These are phyloP conservation scores for Hamigera avellanea DNA, from an alignment of 495 filamentous ascomycete species.

Conservation along the genomic window DNA sequence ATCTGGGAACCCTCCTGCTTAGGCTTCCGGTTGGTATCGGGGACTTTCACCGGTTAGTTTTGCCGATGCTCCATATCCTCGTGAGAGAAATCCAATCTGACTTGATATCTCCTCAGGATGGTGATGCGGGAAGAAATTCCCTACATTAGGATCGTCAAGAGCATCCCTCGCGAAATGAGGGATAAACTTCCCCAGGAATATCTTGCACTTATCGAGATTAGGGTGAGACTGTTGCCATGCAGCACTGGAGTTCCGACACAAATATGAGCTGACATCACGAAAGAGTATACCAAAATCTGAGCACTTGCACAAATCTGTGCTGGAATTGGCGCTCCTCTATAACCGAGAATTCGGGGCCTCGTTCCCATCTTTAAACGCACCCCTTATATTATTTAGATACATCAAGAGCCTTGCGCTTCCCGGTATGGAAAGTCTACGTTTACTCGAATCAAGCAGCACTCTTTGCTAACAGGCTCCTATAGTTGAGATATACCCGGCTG, in stretches of 20 bases:
- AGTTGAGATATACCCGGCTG: slow-evolving; percentile 60
- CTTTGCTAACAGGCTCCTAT: slow-evolving; percentile 7
- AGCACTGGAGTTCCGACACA: neutral
- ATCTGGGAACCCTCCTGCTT: slow-evolving; percentile 52
- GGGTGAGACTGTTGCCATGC: slow-evolving; percentile 25
- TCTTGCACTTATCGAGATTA: slow-evolving; percentile 42
- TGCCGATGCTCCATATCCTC: too few relatives aligned
- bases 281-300: slow-evolving; percentile 35
- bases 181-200: slow-evolving; percentile 51
- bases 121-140: slow-evolving; percentile 34
- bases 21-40: slow-evolving; percentile 49
- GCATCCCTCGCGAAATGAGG: slow-evolving; percentile 55
- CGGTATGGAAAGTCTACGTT: neutral
- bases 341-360: slow-evolving; percentile 52
- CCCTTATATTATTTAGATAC: slow-evolving; percentile 54
- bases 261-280: slow-evolving; percentile 2
- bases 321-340: slow-evolving; percentile 50
- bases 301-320: slow-evolving; percentile 50
- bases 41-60: slow-evolving; percentile 48
- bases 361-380: slow-evolving; percentile 61
- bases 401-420: slow-evolving; percentile 69
- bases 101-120: slow-evolving; percentile 14
- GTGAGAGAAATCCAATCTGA: neutral
- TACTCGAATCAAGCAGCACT: too few relatives aligned
- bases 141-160: slow-evolving; percentile 28